Percentiles rank a stretch among this genome's conserved stretches.
Conservation (phyloP, 176 grass and related monocot genomes). For the Oryza rufipogon region DNA sequence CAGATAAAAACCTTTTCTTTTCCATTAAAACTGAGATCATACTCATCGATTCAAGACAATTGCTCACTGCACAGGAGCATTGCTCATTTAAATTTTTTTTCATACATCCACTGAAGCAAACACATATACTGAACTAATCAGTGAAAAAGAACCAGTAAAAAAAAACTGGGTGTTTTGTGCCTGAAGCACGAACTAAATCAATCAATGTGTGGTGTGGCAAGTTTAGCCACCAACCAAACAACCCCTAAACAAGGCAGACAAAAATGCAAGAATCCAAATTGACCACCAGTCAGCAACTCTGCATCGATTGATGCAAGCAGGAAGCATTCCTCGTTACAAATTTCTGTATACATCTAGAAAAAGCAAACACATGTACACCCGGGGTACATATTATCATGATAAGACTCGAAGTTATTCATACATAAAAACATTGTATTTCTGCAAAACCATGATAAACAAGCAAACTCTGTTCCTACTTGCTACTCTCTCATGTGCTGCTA, state of each 20-base stretch:
- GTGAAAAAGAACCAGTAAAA: background rate
- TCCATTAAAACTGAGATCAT: background rate
- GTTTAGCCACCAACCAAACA: too few relatives aligned
- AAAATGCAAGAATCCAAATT: background rate
- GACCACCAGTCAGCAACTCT: background rate
- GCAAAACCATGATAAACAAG: constrained; percentile 42
- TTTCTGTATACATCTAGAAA: constrained; percentile 37
- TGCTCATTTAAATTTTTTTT: background rate
- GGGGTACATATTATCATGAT: constrained; percentile 27
- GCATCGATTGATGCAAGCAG: constrained; percentile 14
- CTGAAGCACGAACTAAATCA: too few relatives aligned
- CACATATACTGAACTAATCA: background rate
- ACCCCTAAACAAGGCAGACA: background rate
- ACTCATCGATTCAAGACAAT: background rate
- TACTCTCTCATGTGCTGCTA: constrained; percentile 21
- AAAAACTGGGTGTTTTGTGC: too few relatives aligned
- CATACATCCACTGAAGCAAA: too few relatives aligned
- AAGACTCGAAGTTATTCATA: constrained; percentile 40
- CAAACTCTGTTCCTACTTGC: background rate
- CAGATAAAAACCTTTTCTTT: background rate
- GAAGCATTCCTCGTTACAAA: constrained; percentile 11
- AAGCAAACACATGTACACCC: constrained; percentile 37
- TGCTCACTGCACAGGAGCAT: background rate
- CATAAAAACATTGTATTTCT: constrained; percentile 52
- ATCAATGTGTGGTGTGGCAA: too few relatives aligned